These are phyloP conservation scores for Fusarium staphyleae DNA, from an alignment of 2,329 filamentous ascomycete species.

Conservation along the genomic window DNA sequence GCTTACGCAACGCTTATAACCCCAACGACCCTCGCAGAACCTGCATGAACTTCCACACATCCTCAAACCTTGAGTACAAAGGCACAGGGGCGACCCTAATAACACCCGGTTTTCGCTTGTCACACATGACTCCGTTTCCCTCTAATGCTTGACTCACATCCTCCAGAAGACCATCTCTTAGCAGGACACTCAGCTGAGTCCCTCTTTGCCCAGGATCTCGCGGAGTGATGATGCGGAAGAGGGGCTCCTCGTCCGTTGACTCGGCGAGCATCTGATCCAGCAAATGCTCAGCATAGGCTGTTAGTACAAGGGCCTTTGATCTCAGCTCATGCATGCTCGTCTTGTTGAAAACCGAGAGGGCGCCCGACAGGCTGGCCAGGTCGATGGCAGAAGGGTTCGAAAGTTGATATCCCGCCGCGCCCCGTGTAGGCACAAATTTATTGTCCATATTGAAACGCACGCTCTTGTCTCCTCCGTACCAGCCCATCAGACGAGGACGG, in stretches of 20 bases:
- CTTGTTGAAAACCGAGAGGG: constrained; percentile 75
- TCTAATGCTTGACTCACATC: constrained; percentile 68
- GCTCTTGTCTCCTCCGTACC: constrained; percentile 84
- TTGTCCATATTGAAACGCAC: constrained; percentile 86
- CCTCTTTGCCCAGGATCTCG: constrained; percentile 71
- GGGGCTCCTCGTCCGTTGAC: constrained; percentile 41
- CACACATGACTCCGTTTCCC: constrained; percentile 74
- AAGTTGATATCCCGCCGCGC: constrained; percentile 83
- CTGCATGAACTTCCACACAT: constrained; percentile 65
- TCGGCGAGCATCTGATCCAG: constrained; percentile 56
- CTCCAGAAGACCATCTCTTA: constrained; percentile 75
- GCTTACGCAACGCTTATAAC: constrained; percentile 16
- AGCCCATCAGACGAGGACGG: constrained; percentile 75
- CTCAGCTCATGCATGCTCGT: constrained; percentile 74
- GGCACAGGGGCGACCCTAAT: constrained; percentile 84
- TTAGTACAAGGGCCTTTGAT: constrained; percentile 74
- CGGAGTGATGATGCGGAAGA: constrained; percentile 74
- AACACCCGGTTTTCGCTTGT: constrained; percentile 86
- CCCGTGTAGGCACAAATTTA: constrained; percentile 76
- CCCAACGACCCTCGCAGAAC: constrained; percentile 47
- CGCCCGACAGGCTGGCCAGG: constrained; percentile 75
- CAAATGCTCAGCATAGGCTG: constrained; percentile 76
- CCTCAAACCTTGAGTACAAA: constrained; percentile 81
- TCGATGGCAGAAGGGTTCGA: constrained; percentile 83
- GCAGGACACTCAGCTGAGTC: constrained; percentile 78